Conservation (phyloP, 2,329 filamentous ascomycete genomes). For the Alternaria sp. region DNA sequence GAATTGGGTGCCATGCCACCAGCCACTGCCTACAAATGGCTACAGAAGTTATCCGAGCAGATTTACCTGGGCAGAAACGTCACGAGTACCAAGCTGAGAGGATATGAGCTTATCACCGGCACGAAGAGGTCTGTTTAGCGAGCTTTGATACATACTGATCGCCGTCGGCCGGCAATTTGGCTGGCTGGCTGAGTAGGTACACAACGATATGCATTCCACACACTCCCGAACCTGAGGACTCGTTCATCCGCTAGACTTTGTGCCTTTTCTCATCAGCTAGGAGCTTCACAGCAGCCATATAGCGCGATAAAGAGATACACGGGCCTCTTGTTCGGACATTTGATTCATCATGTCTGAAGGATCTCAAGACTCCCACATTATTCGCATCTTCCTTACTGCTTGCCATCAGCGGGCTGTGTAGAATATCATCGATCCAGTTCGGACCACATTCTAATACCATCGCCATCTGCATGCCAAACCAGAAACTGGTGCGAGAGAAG, state of each 20-base stretch:
- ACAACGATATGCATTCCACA: too few species aligned
- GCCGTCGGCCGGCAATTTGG: neutral
- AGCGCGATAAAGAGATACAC: neutral
- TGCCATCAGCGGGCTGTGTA: neutral
- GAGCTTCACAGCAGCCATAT: neutral
- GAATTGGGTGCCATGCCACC: neutral
- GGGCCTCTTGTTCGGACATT: neutral
- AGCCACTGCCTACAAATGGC: neutral
- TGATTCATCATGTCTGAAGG: neutral
- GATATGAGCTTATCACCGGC: neutral
- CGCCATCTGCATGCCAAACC: neutral
- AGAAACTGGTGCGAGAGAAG: neutral
- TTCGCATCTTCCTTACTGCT: neutral
- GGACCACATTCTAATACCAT: neutral
- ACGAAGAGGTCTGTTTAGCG: neutral
- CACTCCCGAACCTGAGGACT: neutral
- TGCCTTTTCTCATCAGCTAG: neutral
- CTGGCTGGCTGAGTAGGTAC: neutral
- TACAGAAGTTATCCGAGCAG: neutral
- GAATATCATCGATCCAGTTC: neutral
- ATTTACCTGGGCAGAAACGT: neutral
- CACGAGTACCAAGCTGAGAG: neutral
- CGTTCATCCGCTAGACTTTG: neutral
- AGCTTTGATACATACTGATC: neutral
- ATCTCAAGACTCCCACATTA: neutral